phyloP scores from a whole-genome alignment of 306 rosid genomes.

The Vigna reflexopilosa region DNA sequence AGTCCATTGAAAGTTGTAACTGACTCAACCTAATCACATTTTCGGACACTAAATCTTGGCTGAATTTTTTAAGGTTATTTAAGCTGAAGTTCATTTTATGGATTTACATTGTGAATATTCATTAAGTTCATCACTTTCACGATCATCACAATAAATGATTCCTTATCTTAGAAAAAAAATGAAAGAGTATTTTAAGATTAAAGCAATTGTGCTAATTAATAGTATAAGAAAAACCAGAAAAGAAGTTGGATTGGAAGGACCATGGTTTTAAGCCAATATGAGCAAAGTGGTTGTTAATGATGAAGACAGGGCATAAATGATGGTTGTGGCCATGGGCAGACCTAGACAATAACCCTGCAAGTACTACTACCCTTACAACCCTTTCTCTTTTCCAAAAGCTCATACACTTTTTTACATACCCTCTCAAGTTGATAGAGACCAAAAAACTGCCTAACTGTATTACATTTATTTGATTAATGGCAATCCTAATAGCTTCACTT shows the following conservation, averaged over 20 bases:
- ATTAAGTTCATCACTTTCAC: background rate
- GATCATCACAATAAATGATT: background rate
- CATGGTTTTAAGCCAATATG: background rate
- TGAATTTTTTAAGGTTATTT: background rate
- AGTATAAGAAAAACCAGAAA: conserved; percentile 15
- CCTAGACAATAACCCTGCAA: background rate
- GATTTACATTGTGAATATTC: background rate
- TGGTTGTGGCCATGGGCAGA: conserved; percentile 3
- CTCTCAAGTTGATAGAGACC: conserved; percentile 1
- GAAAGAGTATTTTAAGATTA: background rate
- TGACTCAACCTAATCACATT: background rate
- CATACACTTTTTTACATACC: conserved; percentile 5
- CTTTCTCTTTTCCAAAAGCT: conserved; percentile 1
- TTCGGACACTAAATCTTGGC: background rate
- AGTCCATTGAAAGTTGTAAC: background rate
- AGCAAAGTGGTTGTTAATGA: conserved; percentile 25
- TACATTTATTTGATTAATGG: background rate
- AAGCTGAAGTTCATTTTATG: background rate
- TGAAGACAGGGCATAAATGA: conserved; percentile 23
- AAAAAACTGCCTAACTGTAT: background rate
- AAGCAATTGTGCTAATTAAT: background rate
- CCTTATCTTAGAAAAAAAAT: background rate
- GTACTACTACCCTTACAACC: background rate
- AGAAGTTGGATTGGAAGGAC: conserved; percentile 13
- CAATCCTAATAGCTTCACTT: background rate